Conservation (phyloP, 2,329 filamentous ascomycete species). For the Camillea tinctor region DNA sequence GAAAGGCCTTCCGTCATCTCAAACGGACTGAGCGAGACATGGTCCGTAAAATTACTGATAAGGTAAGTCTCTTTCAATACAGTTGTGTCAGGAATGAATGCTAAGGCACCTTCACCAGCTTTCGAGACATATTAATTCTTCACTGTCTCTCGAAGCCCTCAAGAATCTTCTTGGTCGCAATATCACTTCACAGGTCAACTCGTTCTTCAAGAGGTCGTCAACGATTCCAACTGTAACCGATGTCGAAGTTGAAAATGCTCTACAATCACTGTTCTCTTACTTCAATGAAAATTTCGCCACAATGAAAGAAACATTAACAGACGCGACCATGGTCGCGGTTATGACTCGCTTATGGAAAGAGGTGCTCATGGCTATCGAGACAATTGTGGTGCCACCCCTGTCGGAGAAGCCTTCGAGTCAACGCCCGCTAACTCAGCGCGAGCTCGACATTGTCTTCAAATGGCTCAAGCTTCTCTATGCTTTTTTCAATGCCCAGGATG, state of each 20-base stretch:
- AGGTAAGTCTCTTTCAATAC: constrained; percentile 58
- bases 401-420: constrained; percentile 93
- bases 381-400: constrained; percentile 84
- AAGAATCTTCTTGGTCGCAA: constrained; percentile 68
- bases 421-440: constrained; percentile 77
- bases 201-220: constrained; percentile 51
- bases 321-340: constrained; percentile 95
- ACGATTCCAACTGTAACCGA: constrained; percentile 60
- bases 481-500: constrained; percentile 93
- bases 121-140: constrained; percentile 87
- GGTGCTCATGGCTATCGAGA: constrained; percentile 87
- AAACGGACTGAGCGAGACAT: constrained; percentile 97
- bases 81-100: background rate
- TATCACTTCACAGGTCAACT: constrained; percentile 54
- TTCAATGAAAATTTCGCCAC: constrained; percentile 99
- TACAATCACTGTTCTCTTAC: constrained; percentile 85
- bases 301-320: constrained; percentile 95
- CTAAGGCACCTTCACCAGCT: constrained; percentile 47
- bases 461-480: constrained; percentile 89
- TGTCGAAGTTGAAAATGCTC: constrained; percentile 73
- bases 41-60: constrained; percentile 97
- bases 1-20: constrained; percentile 90
- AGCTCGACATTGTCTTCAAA: constrained; percentile 91
- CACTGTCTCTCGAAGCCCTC: constrained; percentile 79
- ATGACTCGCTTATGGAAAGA: constrained; percentile 99